phyloP scores from a whole-genome alignment of 2,329 filamentous ascomycete species.

The Fusarium oligoseptatum region DNA sequence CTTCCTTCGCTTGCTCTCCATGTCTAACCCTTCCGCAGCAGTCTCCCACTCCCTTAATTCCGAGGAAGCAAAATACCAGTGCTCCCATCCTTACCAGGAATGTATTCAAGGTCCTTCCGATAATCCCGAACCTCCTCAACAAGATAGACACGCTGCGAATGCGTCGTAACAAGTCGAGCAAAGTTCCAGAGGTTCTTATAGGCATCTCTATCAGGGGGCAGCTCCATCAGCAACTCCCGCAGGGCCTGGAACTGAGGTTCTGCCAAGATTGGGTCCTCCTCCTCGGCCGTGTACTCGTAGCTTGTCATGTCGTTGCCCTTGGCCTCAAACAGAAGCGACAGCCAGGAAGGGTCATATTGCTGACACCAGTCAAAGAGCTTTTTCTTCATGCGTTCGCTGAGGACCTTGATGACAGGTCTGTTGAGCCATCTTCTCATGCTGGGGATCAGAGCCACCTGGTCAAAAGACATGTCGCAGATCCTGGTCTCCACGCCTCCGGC shows the following conservation, averaged over 20 bases:
- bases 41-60: too few species aligned
- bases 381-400: neutral
- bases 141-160: neutral
- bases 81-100: too few species aligned
- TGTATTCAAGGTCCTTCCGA: neutral
- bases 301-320: neutral
- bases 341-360: neutral
- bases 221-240: neutral
- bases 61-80: too few species aligned
- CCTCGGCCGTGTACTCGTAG: neutral
- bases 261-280: neutral
- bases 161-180: neutral
- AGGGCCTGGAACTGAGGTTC: neutral
- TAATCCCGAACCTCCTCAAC: neutral
- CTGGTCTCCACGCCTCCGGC: neutral
- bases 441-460: neutral
- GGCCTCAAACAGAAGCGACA: neutral
- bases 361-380: conserved; percentile 6
- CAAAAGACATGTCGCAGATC: neutral
- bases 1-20: too few species aligned
- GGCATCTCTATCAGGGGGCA: neutral
- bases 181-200: neutral
- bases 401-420: neutral
- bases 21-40: too few species aligned
- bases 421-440: neutral